A percentile compares a stretch with the other conserved stretches of the same genome.
phyloP scores from a whole-genome alignment of 768 basidiomycete species.

The Trametes coccinea region DNA sequence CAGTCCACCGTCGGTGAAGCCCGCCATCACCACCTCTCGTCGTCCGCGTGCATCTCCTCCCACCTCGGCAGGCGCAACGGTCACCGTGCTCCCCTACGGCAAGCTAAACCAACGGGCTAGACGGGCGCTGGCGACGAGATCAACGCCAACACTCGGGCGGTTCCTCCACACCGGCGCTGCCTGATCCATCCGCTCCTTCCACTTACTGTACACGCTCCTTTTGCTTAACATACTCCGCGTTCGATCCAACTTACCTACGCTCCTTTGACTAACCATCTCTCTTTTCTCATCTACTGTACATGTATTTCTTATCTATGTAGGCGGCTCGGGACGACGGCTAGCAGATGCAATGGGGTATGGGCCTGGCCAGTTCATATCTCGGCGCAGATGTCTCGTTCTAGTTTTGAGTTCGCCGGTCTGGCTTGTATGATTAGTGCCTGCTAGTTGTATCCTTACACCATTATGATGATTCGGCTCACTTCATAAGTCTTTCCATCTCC shows the following conservation, averaged over 20 bases:
- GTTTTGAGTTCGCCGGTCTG: too few species aligned
- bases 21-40: not conserved
- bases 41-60: not conserved
- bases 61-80: not conserved
- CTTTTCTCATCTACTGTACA: not conserved
- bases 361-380: not conserved
- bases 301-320: not conserved
- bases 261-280: not conserved
- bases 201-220: not conserved
- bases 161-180: not conserved
- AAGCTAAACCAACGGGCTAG: constrained; percentile 3
- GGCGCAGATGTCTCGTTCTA: not conserved
- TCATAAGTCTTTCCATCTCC: too few species aligned
- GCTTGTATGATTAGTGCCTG: too few species aligned
- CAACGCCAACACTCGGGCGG: not conserved
- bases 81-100: not conserved
- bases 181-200: not conserved
- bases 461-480: too few species aligned
- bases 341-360: not conserved
- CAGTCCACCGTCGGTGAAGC: not conserved
- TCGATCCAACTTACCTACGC: not conserved
- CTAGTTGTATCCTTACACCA: too few species aligned
- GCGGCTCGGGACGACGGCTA: not conserved
- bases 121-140: not conserved
- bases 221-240: not conserved